phyloP scores from a whole-genome alignment of 371 early-diverging fungal species.

The Mucor velutinosus region DNA sequence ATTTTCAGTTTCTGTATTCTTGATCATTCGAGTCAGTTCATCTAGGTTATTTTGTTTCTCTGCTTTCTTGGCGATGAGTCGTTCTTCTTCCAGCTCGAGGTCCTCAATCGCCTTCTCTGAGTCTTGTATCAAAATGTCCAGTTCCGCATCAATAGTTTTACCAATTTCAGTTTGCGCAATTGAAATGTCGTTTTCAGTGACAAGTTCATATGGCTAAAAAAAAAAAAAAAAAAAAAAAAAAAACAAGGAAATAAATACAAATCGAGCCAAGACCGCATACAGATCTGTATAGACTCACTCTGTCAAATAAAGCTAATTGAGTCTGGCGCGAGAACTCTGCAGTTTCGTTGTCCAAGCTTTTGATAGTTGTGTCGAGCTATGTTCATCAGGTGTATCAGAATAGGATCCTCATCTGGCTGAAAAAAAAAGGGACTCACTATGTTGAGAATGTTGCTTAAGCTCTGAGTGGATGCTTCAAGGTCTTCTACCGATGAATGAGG shows the following conservation, averaged over 20 bases:
- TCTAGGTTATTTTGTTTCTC: neutral
- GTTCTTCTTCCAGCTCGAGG: neutral
- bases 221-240: neutral
- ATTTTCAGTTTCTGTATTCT: neutral
- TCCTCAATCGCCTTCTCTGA: neutral
- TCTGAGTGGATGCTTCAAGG: neutral
- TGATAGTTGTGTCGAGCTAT: neutral
- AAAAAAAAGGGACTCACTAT: neutral
- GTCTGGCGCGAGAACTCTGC: neutral
- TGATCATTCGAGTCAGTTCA: neutral
- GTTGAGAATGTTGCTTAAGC: neutral
- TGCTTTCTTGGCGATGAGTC: neutral
- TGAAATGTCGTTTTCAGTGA: constrained; percentile 5
- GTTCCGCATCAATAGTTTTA: neutral
- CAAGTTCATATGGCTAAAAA: constrained; percentile 8
- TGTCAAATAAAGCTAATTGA: neutral
- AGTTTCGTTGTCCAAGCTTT: neutral
- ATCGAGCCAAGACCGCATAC: neutral
- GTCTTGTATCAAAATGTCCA: neutral
- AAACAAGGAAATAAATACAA: neutral
- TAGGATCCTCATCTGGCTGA: too few species aligned
- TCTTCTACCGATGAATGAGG: neutral
- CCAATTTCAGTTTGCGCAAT: neutral
- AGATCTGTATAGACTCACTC: neutral
- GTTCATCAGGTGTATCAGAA: neutral